Base-by-base conservation (phyloP, 495 filamentous ascomycete genomes). In the Parathielavia appendiculata region DNA sequence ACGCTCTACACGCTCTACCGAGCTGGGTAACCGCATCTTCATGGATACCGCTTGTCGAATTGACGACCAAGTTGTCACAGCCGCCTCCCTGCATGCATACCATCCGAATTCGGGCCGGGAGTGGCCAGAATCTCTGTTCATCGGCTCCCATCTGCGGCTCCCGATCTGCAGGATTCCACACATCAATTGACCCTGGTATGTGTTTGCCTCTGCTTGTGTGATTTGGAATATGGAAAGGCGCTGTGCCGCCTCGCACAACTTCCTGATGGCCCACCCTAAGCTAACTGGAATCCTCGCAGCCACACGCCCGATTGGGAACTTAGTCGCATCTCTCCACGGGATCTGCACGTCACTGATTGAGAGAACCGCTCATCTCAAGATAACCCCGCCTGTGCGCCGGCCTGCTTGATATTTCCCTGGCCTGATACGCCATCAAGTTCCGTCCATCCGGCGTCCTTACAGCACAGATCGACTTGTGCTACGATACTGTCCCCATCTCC, bases 171-270 rank as follows among this genome's bases (percentile, higher is more conserved):
- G 43, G 47, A 30, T 52, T 59, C 49, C 59, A n/a, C n/a, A n/a
- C 61, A 59, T 23, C 55, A 61, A 49, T 1, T 38, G 57, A 44
- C 22, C 30, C n/a, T 36, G 45, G 55, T 62, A 57, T 61, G 66
- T 60, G 66, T 63, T 60, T 57, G 39, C 39, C 26, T 58, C 38
- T 17, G 30, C 51, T 35, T 56, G 9, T 51, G 57, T 61, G 47
- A 66, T 64, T 66, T 66, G 61, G 56, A 66, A 63, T 66, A 56
- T 56, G 45, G 55, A 36, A 50, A 39, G 17, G 30, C 40, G 54
- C 54, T 22, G 48, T 44, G 38, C 39, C 49, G 54, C 52, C 38
- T 59, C 56, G 46, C 36, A 58, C 39, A 51, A 50, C 40, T 52
- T 47, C 26, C 26, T 34, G 11, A 12, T 19, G 38, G 22, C 54